A percentile compares a stretch with the other conserved stretches of the same genome.
phyloP scores from a whole-genome alignment of 352 stramenopile species.

The Globisporangium iwayamae region DNA sequence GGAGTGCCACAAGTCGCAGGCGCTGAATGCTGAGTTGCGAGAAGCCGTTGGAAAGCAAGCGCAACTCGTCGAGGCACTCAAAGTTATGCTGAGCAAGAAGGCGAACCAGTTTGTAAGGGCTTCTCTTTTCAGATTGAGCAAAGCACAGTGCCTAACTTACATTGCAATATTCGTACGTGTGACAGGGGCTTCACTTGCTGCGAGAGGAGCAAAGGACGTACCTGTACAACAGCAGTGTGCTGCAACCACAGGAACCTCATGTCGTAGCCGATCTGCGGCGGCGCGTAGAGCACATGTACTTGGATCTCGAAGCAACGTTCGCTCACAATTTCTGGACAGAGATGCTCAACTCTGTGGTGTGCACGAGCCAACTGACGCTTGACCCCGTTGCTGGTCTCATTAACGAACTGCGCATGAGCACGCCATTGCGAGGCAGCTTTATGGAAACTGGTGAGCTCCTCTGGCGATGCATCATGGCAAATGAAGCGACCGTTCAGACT shows the following conservation, averaged over 20 bases:
- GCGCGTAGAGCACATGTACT: not conserved
- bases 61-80: constrained; percentile 32
- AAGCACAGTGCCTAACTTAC: not conserved
- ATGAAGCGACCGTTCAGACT: not conserved
- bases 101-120: constrained; percentile 14
- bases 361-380: not conserved
- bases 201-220: constrained; percentile 8
- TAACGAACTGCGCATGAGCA: constrained; percentile 4
- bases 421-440: not conserved
- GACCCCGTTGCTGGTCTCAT: not conserved
- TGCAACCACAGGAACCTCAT: not conserved
- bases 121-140: not conserved
- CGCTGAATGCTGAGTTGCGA: constrained; percentile 42
- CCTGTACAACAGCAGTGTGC: not conserved
- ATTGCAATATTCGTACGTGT: not conserved
- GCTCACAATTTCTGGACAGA: not conserved
- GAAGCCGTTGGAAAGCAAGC: constrained; percentile 33
- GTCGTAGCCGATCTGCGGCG: not conserved
- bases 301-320: not conserved
- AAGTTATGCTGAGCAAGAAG: constrained; percentile 32
- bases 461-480: constrained; percentile 1
- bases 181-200: not conserved
- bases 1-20: constrained; percentile 31
- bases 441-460: not conserved
- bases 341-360: constrained; percentile 1